Base-by-base conservation (phyloP, 352 stramenopile species). In the Phytophthora melonis region DNA sequence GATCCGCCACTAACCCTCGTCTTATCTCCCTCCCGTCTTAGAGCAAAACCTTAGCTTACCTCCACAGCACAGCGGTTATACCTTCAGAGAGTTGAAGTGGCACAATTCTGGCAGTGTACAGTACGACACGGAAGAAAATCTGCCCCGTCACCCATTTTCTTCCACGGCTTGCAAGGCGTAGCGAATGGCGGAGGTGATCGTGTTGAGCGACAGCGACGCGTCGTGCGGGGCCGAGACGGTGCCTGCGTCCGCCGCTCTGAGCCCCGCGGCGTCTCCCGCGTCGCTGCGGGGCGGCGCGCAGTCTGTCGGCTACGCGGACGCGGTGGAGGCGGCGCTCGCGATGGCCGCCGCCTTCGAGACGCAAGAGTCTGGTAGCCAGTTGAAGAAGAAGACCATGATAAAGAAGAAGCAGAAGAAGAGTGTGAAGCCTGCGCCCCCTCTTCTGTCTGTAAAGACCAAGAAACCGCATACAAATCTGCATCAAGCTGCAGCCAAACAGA, bases 191-290 rank as follows among this genome's bases (percentile, higher is more conserved):
- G 41, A 49, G 14, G 72, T 79, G 61, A 78, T 82, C 49, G 72
- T 75, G 43, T 63, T 82, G 50, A 68, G 75, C 53, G 64, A 77
- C 59, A 77, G 73, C 68, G 66, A 74, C 57, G 52, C 61, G 60
- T 67, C 73, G 32, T 77, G 59, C 21, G 68, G 61, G 32, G 45
- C 34, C 43, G 73, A 67, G 57, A 41, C 62, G 49, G 11, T 36
- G 64, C 32, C 3, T 14, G 25, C 54, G 21, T 73, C 68, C 2
- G 53, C 68, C 50, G 9, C 54, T 47, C 3, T n/a, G 39, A n/a
- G 34, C 34, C 34, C 34, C 34, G 34, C 34, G 1, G 43, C 52
- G 6, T 66, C 47, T 41, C 63, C 62, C 6, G 65, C 49, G 6
- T 32, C 52, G 19, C 16, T 6, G 5, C 54, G 32, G 25, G 63